Percentiles rank a stretch among this genome's conserved stretches.
phyloP scores from a whole-genome alignment of 441 rosid genomes.

The Adansonia madagascariensis region DNA sequence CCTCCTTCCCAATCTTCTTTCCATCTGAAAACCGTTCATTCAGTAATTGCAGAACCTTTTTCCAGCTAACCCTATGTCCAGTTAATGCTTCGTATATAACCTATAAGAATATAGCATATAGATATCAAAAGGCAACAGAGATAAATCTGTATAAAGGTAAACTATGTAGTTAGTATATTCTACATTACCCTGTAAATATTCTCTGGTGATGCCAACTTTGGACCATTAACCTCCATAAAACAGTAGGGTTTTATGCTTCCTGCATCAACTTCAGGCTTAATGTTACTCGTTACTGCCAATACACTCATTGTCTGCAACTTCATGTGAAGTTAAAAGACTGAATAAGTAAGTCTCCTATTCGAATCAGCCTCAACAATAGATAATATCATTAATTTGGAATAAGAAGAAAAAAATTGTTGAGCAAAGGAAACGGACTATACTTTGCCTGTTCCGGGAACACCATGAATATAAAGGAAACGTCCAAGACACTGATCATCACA shows the following conservation, averaged over 20 bases:
- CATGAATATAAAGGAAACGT: constrained; percentile 90
- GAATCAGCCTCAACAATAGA: constrained; percentile 1
- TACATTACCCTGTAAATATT: constrained; percentile 72
- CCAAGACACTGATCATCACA: constrained; percentile 88
- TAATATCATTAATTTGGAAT: neutral
- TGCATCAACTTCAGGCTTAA: constrained; percentile 84
- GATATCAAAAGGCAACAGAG: constrained; percentile 21
- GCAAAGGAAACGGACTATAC: constrained; percentile 36
- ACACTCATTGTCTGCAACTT: constrained; percentile 83
- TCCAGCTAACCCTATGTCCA: constrained; percentile 92
- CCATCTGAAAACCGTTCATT: constrained; percentile 84
- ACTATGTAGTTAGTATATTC: constrained; percentile 5
- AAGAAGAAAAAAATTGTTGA: neutral
- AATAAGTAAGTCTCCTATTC: constrained; percentile 8
- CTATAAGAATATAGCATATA: constrained; percentile 39
- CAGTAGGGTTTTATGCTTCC: constrained; percentile 72
- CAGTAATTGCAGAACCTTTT: constrained; percentile 80
- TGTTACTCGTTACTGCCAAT: constrained; percentile 77
- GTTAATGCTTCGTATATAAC: constrained; percentile 90
- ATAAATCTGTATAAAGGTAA: neutral
- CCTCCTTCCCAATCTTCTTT: constrained; percentile 58
- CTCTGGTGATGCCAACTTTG: constrained; percentile 90
- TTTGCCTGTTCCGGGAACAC: constrained; percentile 99
- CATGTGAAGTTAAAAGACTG: constrained; percentile 14
- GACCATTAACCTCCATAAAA: constrained; percentile 94